Evolutionary conservation across 1,284 basidiomycete genomes (phyloP), one percentile per base, ranked within the genome.

Genomic region (Leccinum cinnamomeum): DNA sequence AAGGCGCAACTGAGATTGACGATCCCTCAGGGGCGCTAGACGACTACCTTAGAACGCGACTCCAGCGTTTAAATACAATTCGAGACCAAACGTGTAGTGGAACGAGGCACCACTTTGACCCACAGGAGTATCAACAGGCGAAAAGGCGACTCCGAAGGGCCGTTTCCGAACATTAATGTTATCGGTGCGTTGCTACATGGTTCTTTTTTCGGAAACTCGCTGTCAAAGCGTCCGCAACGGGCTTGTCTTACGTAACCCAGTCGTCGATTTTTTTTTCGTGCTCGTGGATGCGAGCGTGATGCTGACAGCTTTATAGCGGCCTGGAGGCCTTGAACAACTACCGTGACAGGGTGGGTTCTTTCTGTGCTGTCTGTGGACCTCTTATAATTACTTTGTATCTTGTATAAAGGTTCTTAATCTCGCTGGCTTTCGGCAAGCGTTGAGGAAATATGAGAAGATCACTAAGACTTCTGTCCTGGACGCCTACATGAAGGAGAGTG

Each of bases 361-460:
- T 37, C 35, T 28, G 28, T 48, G 46, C 11, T 12, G 7, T 48
- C 18, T 7, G 18, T 7, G 18, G 11, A 48, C 18, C 11, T 3
- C 23, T 23, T 39, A 33, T n/a, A 16, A 25, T n/a, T 18, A 23
- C 6, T 78, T 50, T 64, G 30, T 30, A 12, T 16, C 14, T 50
- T 39, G 35, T 30, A 23, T 25, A 28, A 28, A 95, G 89, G 88
- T 91, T 54, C 77, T 98, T 57, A 98, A 98, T 74, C 75, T 95
- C 8, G 92, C 92, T 2, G 96, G 95, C 0, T 95, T 98, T 74
- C 82, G 92, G 23, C 97, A 98, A 75, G 91, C 90, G 0, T 74
- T 97, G 65, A 98, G 96, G 78, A 98, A 97, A 78, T 97, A 95
- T 69, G 93, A 95, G 72, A 98, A 97, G 77, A 80, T 86, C 2